These are phyloP conservation scores for Erysimum cheiri DNA, from an alignment of 441 rosid species.

Conservation along the genomic window DNA sequence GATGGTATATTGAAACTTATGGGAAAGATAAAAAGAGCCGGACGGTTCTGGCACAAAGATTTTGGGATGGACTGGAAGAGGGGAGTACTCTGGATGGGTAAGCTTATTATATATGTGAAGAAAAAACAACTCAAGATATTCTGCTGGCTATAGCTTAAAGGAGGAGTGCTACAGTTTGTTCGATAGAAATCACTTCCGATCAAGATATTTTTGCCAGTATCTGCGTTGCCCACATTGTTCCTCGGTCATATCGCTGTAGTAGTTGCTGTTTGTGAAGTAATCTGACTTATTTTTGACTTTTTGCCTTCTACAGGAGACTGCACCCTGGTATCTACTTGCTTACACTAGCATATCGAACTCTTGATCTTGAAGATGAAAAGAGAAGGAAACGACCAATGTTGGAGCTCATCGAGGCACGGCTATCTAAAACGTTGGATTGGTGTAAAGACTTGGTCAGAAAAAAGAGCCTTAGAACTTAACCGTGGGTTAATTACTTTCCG, in stretches of 20 bases:
- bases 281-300: slow-evolving; percentile 34
- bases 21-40: slow-evolving; percentile 76
- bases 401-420: slow-evolving; percentile 48
- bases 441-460: slow-evolving; percentile 69
- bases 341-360: slow-evolving; percentile 90
- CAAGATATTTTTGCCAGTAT: background rate
- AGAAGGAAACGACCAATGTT: slow-evolving; percentile 65
- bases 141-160: background rate
- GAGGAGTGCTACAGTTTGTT: background rate
- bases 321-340: slow-evolving; percentile 92
- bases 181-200: background rate
- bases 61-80: slow-evolving; percentile 77
- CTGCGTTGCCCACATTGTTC: background rate
- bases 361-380: slow-evolving; percentile 87
- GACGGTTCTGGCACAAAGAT: slow-evolving; percentile 70
- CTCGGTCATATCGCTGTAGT: background rate
- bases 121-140: background rate
- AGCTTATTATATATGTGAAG: slow-evolving; percentile 37
- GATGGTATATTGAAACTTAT: slow-evolving; percentile 97
- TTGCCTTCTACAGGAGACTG: slow-evolving; percentile 72
- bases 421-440: slow-evolving; percentile 64
- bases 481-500: background rate
- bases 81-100: slow-evolving; percentile 66
- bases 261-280: slow-evolving; percentile 18
- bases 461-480: slow-evolving; percentile 32